phyloP scores from a whole-genome alignment of 2,329 filamentous ascomycete genomes.

The Penicillium sp. region DNA sequence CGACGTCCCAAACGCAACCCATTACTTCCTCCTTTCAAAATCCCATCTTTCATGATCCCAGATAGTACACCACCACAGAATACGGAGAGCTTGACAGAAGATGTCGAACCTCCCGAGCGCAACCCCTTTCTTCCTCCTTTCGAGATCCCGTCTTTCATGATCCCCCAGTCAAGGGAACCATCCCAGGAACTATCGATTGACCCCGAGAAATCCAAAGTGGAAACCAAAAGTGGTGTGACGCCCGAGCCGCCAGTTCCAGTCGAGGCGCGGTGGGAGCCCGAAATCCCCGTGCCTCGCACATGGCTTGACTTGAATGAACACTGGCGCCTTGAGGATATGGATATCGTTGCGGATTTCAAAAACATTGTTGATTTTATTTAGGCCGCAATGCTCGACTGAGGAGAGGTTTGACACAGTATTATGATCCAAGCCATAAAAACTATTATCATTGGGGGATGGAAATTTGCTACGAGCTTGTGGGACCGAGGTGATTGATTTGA shows the following conservation, averaged over 20 bases:
- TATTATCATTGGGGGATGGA: neutral
- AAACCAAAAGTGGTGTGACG: no score
- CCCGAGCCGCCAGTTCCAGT: no score
- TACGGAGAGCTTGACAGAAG: no score
- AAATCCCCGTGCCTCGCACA: neutral
- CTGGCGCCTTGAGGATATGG: slow-evolving; percentile 42
- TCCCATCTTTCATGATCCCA: no score
- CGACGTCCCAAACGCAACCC: neutral
- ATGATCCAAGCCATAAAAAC: neutral
- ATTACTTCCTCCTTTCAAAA: neutral
- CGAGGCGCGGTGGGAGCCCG: neutral
- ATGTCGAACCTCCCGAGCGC: neutral
- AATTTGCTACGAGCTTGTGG: no score
- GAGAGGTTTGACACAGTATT: neutral
- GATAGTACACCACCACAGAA: no score
- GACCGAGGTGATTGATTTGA: neutral
- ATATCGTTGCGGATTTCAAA: slow-evolving; percentile 43
- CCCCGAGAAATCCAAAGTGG: neutral
- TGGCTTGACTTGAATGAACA: neutral
- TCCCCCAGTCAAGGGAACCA: no score
- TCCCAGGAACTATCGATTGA: neutral
- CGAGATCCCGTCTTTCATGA: no score
- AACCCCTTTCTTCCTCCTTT: neutral
- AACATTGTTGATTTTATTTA: slow-evolving; percentile 40
- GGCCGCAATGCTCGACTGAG: neutral